These are phyloP conservation scores for Pisolithus albus DNA, from an alignment of 768 basidiomycete genomes.

Conservation along the genomic window DNA sequence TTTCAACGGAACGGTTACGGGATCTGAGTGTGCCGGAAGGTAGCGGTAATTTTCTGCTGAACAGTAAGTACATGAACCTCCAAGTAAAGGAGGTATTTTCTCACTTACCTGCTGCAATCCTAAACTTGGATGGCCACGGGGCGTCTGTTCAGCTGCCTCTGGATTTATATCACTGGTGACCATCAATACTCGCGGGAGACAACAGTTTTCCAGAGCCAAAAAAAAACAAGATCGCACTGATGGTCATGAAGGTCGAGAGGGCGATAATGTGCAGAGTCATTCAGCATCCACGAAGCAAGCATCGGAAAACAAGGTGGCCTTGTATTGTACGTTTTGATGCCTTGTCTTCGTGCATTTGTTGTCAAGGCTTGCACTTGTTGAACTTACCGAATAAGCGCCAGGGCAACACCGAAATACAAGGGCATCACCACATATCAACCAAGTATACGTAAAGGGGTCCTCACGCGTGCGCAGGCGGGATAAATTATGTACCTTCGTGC, in stretches of 20 bases:
- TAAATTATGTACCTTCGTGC: not conserved
- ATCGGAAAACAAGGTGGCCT: constrained; percentile 18
- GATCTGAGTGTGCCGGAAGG: not conserved
- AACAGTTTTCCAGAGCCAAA: not conserved
- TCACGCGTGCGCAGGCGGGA: too few relatives aligned
- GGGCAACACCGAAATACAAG: not conserved
- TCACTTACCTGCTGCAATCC: constrained; percentile 23
- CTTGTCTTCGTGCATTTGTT: not conserved
- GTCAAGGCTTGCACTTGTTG: not conserved
- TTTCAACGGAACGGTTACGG: not conserved
- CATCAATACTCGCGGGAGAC: not conserved
- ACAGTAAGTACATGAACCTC: not conserved
- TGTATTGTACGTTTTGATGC: constrained; percentile 13
- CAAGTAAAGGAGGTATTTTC: not conserved
- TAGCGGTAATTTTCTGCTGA: not conserved
- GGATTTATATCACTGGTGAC: constrained; percentile 20
- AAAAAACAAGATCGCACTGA: not conserved
- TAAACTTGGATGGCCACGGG: constrained; percentile 19
- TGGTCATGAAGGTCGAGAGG: not conserved
- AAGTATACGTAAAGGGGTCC: not conserved
- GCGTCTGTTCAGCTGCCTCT: constrained; percentile 1
- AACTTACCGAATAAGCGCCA: not conserved
- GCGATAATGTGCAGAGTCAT: not conserved
- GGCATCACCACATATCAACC: not conserved
- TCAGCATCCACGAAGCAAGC: too few relatives aligned